phyloP scores from a whole-genome alignment of 1,139 yeast species.

The Kodamaea suecica region DNA sequence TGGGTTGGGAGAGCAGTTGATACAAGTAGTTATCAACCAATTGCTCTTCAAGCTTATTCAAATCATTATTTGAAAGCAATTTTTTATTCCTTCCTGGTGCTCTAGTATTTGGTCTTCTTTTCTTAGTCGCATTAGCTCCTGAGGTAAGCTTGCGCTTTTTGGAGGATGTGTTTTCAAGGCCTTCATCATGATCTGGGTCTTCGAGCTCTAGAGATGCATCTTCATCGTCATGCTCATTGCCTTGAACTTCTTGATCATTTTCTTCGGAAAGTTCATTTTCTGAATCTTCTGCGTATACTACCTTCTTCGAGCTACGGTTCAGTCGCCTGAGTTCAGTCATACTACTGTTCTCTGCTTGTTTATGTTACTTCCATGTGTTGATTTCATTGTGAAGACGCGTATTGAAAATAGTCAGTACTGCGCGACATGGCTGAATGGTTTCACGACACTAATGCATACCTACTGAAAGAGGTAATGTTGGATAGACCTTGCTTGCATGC shows the following conservation, averaged over 20 bases:
- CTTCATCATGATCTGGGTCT: background rate
- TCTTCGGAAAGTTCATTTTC: constrained; percentile 1
- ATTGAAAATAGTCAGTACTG: background rate
- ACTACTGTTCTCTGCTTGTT: background rate
- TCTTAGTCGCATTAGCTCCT: constrained; percentile 3
- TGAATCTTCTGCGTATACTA: constrained; percentile 6
- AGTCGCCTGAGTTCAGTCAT: constrained; percentile 10
- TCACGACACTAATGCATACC: too few relatives aligned
- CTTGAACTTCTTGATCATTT: background rate
- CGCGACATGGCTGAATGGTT: background rate
- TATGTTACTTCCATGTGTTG: too few relatives aligned
- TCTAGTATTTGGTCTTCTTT: constrained; percentile 6
- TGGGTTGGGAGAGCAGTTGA: constrained; percentile 48
- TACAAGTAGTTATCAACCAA: constrained; percentile 46
- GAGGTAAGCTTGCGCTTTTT: constrained; percentile 7
- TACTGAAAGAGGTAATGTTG: too few relatives aligned
- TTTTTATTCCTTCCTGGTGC: constrained; percentile 1
- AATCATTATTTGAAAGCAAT: constrained; percentile 7
- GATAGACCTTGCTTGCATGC: too few relatives aligned
- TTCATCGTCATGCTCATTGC: constrained; percentile 1
- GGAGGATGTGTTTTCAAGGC: background rate
- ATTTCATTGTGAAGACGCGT: constrained; percentile 2
- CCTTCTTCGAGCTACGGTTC: constrained; percentile 7
- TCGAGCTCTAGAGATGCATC: background rate
- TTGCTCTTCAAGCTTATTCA: constrained; percentile 16